Conservation (phyloP, 305 asterid genomes). For the Fraxinus sp. region DNA sequence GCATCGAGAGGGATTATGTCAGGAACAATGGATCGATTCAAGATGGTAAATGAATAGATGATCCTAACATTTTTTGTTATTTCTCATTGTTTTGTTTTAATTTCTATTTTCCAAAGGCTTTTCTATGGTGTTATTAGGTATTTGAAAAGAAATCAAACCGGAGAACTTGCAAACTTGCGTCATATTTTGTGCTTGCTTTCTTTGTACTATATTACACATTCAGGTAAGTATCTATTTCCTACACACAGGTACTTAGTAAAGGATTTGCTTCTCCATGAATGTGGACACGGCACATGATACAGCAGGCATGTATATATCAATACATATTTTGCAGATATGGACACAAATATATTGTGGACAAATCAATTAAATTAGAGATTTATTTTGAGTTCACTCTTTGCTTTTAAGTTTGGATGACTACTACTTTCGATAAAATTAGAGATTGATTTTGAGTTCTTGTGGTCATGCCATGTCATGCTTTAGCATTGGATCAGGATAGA, state of each 20-base stretch:
- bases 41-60: constrained; percentile 51
- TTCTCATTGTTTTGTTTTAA: constrained; percentile 14
- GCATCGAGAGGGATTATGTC: constrained; percentile 86
- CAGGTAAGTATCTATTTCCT: constrained; percentile 50
- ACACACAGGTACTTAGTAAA: neutral
- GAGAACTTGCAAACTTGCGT: constrained; percentile 75
- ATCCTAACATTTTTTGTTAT: neutral
- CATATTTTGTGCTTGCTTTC: constrained; percentile 63
- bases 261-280: constrained; percentile 1
- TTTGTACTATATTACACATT: constrained; percentile 55
- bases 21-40: constrained; percentile 89
- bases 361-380: neutral
- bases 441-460: neutral
- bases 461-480: neutral
- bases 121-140: constrained; percentile 50
- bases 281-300: neutral
- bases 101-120: constrained; percentile 21
- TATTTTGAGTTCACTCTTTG: neutral
- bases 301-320: neutral
- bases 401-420: neutral
- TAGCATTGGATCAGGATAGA: neutral
- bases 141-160: constrained; percentile 84
- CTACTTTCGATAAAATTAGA: neutral
- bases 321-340: neutral
- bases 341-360: neutral